phyloP scores from a whole-genome alignment of 2,329 filamentous ascomycete genomes.

The Geosmithia morbida region DNA sequence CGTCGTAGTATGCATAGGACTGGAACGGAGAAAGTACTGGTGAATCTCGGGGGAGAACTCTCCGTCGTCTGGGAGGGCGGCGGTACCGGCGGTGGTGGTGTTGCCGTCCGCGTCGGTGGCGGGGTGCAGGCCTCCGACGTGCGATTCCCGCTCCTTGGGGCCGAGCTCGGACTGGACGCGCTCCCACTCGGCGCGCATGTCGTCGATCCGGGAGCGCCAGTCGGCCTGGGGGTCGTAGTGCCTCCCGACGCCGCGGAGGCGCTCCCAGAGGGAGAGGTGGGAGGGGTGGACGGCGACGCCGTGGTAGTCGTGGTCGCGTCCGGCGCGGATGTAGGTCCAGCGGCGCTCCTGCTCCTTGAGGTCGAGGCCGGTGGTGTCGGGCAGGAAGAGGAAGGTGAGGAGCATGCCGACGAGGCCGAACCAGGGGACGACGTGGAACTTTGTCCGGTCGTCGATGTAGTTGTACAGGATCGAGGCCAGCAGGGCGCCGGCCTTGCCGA shows the following conservation, averaged over 20 bases:
- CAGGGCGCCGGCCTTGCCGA: constrained; percentile 79
- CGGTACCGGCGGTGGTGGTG: constrained; percentile 10
- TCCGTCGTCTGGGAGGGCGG: constrained; percentile 26
- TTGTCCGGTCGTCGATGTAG: constrained; percentile 74
- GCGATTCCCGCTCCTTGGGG: constrained; percentile 31
- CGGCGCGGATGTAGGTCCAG: constrained; percentile 74
- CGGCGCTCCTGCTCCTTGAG: constrained; percentile 94
- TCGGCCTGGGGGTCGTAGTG: constrained; percentile 72
- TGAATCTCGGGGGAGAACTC: constrained; percentile 39
- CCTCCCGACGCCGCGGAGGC: constrained; percentile 63
- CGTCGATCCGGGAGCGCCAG: constrained; percentile 70
- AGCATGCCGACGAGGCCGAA: constrained; percentile 81
- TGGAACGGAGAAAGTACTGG: constrained; percentile 34
- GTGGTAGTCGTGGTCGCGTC: constrained; percentile 72
- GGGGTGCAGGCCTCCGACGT: neutral
- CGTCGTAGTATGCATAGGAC: constrained; percentile 8
- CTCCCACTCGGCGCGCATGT: constrained; percentile 57
- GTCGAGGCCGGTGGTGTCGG: constrained; percentile 93
- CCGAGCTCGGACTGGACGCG: constrained; percentile 28
- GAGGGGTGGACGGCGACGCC: constrained; percentile 82
- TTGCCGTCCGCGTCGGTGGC: constrained; percentile 8
- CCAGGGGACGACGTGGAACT: constrained; percentile 91
- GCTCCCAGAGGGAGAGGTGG: constrained; percentile 83
- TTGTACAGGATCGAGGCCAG: constrained; percentile 83
- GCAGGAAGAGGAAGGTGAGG: constrained; percentile 72